phyloP scores from a whole-genome alignment of 257 asterid genomes.

The Solanum bulbocastanum region DNA sequence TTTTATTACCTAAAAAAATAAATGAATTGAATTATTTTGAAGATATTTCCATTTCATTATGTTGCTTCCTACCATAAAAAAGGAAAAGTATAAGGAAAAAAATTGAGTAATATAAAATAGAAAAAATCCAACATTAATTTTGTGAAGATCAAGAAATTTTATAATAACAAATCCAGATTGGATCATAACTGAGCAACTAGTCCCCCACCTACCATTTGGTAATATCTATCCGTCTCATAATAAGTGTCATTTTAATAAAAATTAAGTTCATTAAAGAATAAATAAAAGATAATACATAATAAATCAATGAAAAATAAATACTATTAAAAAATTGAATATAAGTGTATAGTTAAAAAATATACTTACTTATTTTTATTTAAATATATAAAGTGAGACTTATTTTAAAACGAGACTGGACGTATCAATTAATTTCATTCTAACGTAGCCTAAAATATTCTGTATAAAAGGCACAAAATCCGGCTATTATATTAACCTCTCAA shows the following conservation, averaged over 20 bases:
- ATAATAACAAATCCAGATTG: not conserved
- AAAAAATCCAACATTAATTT: not conserved
- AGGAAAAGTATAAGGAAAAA: not conserved
- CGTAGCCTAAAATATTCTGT: not conserved
- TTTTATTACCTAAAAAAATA: not conserved
- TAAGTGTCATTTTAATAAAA: too few relatives aligned
- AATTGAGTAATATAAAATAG: not conserved
- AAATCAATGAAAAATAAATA: too few relatives aligned
- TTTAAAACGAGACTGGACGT: not conserved
- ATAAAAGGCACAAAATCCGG: not conserved
- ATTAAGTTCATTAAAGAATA: rapidly evolving
- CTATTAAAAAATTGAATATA: too few relatives aligned
- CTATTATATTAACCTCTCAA: not conserved
- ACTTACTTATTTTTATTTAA: too few relatives aligned
- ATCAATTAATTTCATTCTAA: not conserved
- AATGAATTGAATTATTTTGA: not conserved
- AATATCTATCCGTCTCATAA: not conserved
- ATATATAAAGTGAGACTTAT: not conserved
- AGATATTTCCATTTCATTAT: not conserved
- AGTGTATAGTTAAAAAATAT: not conserved
- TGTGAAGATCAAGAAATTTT: not conserved
- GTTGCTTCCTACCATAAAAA: conserved; percentile 1
- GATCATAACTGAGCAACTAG: not conserved
- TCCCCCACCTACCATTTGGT: not conserved
- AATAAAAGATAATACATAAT: not conserved